Conservation (phyloP, 495 filamentous ascomycete species). For the Aspergillus sclerotioniger region DNA sequence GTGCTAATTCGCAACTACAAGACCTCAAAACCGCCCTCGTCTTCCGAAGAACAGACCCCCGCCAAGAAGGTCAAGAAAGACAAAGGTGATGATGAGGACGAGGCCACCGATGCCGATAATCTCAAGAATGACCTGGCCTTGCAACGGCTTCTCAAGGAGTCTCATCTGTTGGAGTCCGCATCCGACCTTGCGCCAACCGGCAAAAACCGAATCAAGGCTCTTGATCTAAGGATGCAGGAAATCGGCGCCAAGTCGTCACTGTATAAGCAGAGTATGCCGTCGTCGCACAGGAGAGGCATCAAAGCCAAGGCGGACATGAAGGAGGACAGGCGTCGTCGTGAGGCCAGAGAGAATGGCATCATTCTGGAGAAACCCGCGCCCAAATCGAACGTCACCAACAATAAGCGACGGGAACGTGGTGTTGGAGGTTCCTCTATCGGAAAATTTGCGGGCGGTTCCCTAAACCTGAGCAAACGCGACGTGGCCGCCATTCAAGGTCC, state of each 20-base stretch:
- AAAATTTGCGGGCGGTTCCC: conserved; percentile 71
- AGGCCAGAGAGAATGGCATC: conserved; percentile 88
- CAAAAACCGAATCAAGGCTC: conserved; percentile 67
- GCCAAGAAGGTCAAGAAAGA: conserved; percentile 30
- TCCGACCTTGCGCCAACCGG: conserved; percentile 61
- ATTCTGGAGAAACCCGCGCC: conserved; percentile 70
- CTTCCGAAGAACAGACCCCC: conserved; percentile 32
- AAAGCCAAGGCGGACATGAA: conserved; percentile 56
- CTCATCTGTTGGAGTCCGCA: conserved; percentile 77
- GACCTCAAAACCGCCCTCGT: conserved; percentile 52
- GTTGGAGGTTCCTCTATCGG: conserved; percentile 76
- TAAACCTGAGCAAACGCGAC: conserved; percentile 77
- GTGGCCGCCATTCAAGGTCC: conserved; percentile 57
- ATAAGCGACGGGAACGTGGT: conserved; percentile 57
- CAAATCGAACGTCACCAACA: conserved; percentile 42
- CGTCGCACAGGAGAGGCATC: conserved; percentile 77
- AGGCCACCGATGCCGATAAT: conserved; percentile 55
- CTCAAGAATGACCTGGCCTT: conserved; percentile 91
- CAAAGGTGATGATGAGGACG: conserved; percentile 48
- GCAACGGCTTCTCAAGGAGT: conserved; percentile 85
- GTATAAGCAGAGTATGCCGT: conserved; percentile 77
- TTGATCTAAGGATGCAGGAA: conserved; percentile 76
- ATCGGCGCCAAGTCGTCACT: conserved; percentile 76
- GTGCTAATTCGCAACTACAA: conserved; percentile 23
- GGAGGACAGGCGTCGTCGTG: conserved; percentile 68